Base-by-base conservation (phyloP, 768 basidiomycete genomes). In the Dioszegia hungarica region DNA sequence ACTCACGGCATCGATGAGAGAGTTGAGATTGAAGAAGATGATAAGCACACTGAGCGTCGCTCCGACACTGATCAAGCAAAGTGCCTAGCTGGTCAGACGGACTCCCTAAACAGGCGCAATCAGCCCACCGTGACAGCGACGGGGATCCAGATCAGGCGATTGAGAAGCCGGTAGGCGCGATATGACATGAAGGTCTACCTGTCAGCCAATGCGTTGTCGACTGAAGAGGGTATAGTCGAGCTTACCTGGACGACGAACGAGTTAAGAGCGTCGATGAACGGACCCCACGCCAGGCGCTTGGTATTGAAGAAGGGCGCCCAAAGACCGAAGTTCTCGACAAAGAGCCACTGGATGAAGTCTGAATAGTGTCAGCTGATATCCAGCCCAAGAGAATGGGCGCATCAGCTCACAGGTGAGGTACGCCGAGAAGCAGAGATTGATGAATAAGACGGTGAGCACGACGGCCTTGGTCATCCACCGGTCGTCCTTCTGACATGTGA, bases 301-400 rank as follows among this genome's bases (percentile, higher is more conserved):
- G 62, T 56, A n/a, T 60, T 36, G 36, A 47, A 28, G 48, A 60
- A 59, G 9, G 57, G 58, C 8, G 54, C 43, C 28, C 43, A 63
- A 1, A 54, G 27, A 22, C 60, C 62, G 40, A 50, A 56, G 45
- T 59, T 56, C 40, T 50, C 37, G 0, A 63, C 62, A 27, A 60
- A 63, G 28, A 63, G 58, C 49, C 59, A 56, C 28, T 56, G 54
- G 44, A 62, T 47, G 39, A 62, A 58, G 50, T 54, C 55, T 56
- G 45, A 4, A 19, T n/a, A n/a, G n/a, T 24, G 47, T 51, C 44
- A 39, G 52, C 48, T 17, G 19, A 4, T 22, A 46, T 15, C 38
- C 24, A n/a, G 38, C 5, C 17, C 14, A 31, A 29, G 28, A 14
- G 54, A n/a, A n/a, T n/a, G n/a, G n/a, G n/a, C n/a, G n/a, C n/a